Evolutionary conservation across 352 stramenopile genomes (phyloP), one percentile per base, ranked within the genome.

Genomic region (Phytophthora tentaculata): DNA sequence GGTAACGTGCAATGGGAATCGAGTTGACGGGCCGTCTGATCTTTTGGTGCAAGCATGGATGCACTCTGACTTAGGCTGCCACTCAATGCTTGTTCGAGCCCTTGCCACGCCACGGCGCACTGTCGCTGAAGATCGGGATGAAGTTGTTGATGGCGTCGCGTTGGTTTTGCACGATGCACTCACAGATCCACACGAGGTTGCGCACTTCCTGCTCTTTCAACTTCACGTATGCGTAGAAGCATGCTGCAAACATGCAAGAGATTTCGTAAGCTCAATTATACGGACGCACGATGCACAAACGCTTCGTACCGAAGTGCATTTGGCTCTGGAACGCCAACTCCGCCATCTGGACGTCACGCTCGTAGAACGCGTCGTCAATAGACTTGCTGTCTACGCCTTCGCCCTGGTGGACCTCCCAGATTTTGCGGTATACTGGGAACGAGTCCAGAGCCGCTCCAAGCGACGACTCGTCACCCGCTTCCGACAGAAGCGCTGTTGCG

Each of bases 181-280:
- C 97, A 66, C 86, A 97, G 82, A 99, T 99, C 97, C 97, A 99
- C 56, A 99, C 97, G 59, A 99, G 89, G 83, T 99, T 99, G 69
- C 98, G 93, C 70, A 99, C 98, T 74, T 99, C 97, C 84, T 99
- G 97, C 80, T 99, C 97, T 93, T 99, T 99, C 60, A 99, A 88
- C 88, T 99, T 99, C 43, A 99, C 94, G 81, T 99, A 99, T 49
- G 97, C 96, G 85, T 99, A 99, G 81, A 99, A 99, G 67, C 90
- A 94, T 9, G 79, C 82, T 90, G 14, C 39, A 53, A 19, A 43
- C n/a, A n/a, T 22, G 43, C 45, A 60, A 61, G 5, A 62, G 16
- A 1, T 22, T 5, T 28, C 12, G 17, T 23, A 9, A 56, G 23
- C 49, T 39, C 17, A 37, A 37, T 7, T 37, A 37, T 35, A 37